Evolutionary conservation across 495 filamentous ascomycete genomes (phyloP).

Genomic region (Hypoxylon crocopeplum): DNA sequence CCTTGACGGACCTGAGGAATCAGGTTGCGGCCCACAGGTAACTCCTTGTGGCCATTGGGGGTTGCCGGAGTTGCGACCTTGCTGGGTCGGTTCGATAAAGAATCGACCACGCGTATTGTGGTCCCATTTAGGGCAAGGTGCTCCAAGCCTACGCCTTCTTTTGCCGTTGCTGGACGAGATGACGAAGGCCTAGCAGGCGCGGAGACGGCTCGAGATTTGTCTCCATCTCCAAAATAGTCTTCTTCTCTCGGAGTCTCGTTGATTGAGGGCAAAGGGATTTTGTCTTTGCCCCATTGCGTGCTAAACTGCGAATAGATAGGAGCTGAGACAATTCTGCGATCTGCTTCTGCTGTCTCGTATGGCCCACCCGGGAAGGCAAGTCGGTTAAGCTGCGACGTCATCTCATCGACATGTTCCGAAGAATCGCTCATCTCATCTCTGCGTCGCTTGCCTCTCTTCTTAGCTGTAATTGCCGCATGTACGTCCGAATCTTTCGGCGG

Average conservation of each 20-base stretch:
- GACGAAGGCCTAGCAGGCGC: conserved; percentile 35
- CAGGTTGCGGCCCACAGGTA: conserved; percentile 19
- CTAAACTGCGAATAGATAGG: conserved; percentile 53
- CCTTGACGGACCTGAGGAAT: conserved; percentile 7
- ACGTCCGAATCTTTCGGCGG: conserved; percentile 57
- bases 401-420: neutral
- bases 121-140: conserved; percentile 46
- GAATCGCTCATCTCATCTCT: neutral
- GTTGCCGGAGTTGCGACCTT: conserved; percentile 44
- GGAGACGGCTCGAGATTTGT: conserved; percentile 42
- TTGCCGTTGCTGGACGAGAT: conserved; percentile 17
- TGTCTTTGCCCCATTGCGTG: conserved; percentile 45
- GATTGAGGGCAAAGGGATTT: conserved; percentile 57
- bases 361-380: neutral
- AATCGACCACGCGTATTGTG: conserved; percentile 59
- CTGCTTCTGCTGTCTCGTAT: conserved; percentile 27
- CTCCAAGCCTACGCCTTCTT: conserved; percentile 44
- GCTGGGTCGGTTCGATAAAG: conserved; percentile 38
- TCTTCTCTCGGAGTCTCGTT: conserved; percentile 53
- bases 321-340: conserved; percentile 61
- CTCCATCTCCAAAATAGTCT: conserved; percentile 22
- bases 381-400: conserved; percentile 9
- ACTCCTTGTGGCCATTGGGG: conserved; percentile 65
- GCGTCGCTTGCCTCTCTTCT: conserved; percentile 18
- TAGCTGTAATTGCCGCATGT: conserved; percentile 28